Base-by-base conservation (phyloP, 192 early-diverging fungal species). In the Gigaspora rosea region DNA sequence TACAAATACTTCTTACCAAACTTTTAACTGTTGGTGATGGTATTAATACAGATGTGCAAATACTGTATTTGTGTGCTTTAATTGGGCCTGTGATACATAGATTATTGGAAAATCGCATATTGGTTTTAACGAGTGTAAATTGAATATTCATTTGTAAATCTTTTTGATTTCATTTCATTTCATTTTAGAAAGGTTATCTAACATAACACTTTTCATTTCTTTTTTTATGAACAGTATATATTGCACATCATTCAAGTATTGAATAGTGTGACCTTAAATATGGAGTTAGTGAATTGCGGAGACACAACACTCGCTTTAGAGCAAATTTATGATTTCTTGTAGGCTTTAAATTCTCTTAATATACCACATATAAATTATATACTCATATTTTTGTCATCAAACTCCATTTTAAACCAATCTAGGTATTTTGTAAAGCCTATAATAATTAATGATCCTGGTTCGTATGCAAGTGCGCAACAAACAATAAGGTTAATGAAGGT, bases 81-180 rank as follows among this genome's bases (percentile, higher is more conserved):
- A 71, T 93, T 20, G 93, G 93, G 6, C 93, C 93, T 2, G 80
- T 90, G 18, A 79, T 93, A 51, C 89, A 94, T 82, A 84, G 93
- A 7, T 41, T 41, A 33, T 85, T 93, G 49, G 93, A 90, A 69
- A 86, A 88, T 50, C n/a, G 13, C 35, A 8, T 32, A 27, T 41
- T 67, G 13, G 27, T 54, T 36, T 56, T 76, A 41, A 12, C 56
- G 36, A 49, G 54, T 32, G 65, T 66, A 20, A 46, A n/a, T 22
- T 63, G 20, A 8, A 27, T 15, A 62, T 46, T 6, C 41, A 41
- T 41, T 41, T 41, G 41, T 41, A 41, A 41, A 41, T 46, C 6
- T 48, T 49, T 59, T 22, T 47, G 12, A 12, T n/a, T 54, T 54
- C 2, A 46, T 58, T 54, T 54, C 2, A 46, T 58, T 57, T 6